phyloP scores from a whole-genome alignment of 148 eudicot species.

The Dysphania ambrosioides region DNA sequence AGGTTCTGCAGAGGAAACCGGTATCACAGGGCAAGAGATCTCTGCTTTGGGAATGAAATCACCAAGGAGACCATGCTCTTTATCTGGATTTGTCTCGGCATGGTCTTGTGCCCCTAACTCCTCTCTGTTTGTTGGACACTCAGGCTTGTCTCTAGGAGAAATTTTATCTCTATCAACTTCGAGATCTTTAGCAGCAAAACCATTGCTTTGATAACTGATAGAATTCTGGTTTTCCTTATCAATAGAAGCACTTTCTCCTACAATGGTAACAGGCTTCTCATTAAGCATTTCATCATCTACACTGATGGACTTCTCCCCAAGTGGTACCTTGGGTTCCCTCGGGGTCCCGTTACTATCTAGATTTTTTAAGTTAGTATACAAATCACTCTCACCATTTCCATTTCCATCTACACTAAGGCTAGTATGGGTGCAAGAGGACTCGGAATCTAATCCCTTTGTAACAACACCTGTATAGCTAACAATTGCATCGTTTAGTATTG shows the following conservation, averaged over 20 bases:
- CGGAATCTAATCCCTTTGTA: slow-evolving; percentile 59
- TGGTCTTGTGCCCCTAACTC: slow-evolving; percentile 32
- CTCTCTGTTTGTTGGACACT: slow-evolving; percentile 22
- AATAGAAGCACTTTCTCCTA: slow-evolving; percentile 29
- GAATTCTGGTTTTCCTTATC: slow-evolving; percentile 29
- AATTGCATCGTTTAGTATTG: slow-evolving; percentile 31
- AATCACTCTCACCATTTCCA: slow-evolving; percentile 41
- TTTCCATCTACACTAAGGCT: slow-evolving; percentile 46
- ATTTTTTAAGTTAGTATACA: slow-evolving; percentile 33
- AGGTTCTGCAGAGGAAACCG: slow-evolving; percentile 31
- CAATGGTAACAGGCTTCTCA: slow-evolving; percentile 35
- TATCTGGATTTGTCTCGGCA: slow-evolving; percentile 35
- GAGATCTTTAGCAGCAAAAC: slow-evolving; percentile 30
- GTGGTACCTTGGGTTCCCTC: slow-evolving; percentile 33
- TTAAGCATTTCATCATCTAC: slow-evolving; percentile 35
- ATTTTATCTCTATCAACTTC: slow-evolving; percentile 30
- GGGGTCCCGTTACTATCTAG: slow-evolving; percentile 41
- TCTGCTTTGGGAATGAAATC: slow-evolving; percentile 30
- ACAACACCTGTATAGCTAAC: slow-evolving; percentile 27
- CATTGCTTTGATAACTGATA: slow-evolving; percentile 35
- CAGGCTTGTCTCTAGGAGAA: slow-evolving; percentile 37
- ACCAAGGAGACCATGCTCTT: slow-evolving; percentile 26
- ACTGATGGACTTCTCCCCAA: slow-evolving; percentile 29
- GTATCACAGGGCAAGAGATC: slow-evolving; percentile 29
- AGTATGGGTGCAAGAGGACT: slow-evolving; percentile 53